Percentiles rank a stretch among this genome's conserved stretches.
Evolutionary conservation across 140 eudicot species (phyloP).

Genomic region (Erigeron philadelphicus): DNA sequence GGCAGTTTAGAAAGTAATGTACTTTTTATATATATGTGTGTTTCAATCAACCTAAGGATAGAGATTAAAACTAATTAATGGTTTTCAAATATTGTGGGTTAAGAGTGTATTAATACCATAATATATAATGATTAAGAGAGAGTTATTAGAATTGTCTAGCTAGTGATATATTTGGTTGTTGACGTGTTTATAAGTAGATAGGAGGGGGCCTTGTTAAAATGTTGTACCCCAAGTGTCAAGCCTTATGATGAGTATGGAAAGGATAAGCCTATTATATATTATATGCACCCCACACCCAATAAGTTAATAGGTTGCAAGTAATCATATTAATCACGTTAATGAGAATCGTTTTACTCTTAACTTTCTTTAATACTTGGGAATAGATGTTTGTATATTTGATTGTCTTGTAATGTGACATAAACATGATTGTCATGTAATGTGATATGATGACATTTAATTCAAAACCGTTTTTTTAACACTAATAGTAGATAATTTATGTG

Average conservation of each 20-base stretch:
- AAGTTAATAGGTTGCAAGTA: constrained; percentile 15
- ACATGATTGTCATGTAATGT: too few relatives aligned
- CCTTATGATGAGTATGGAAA: constrained; percentile 13
- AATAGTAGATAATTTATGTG: too few relatives aligned
- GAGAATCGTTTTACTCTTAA: constrained; percentile 20
- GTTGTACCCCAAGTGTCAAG: constrained; percentile 22
- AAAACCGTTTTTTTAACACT: too few relatives aligned
- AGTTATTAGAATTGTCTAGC: constrained; percentile 12
- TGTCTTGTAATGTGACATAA: too few relatives aligned
- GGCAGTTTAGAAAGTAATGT: constrained; percentile 40
- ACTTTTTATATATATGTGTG: neutral
- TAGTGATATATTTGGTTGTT: constrained; percentile 1
- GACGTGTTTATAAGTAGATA: constrained; percentile 19
- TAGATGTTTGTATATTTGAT: too few relatives aligned
- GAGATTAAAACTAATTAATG: neutral
- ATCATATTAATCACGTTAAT: constrained; percentile 16
- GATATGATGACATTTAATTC: too few relatives aligned
- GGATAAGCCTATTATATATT: neutral
- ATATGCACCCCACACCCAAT: neutral
- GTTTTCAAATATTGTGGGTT: neutral
- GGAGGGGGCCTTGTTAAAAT: constrained; percentile 10
- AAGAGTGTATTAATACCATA: neutral
- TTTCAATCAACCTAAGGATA: too few relatives aligned
- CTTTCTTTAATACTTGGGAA: neutral
- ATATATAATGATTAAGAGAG: neutral